These are phyloP conservation scores for Skeletonema marinoi DNA, from an alignment of 108 stramenopile species.

Conservation along the genomic window DNA sequence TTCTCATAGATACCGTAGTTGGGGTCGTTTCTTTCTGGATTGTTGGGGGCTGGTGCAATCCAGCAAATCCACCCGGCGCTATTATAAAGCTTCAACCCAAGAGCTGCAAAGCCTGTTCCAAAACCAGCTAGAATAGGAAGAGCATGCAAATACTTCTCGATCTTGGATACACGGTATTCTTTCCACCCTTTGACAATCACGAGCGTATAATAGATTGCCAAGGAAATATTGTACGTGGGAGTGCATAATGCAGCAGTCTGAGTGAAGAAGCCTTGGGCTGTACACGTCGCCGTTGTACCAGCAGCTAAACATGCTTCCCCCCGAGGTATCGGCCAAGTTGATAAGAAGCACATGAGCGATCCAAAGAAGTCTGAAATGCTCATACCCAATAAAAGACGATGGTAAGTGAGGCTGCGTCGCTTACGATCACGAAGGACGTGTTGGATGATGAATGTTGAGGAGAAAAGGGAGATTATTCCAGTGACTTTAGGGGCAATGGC, in stretches of 20 bases:
- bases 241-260: constrained; percentile 9
- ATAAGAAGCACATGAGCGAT: too few relatives aligned
- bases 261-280: constrained; percentile 1
- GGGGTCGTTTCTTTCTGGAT: background rate
- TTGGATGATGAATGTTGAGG: constrained; percentile 7
- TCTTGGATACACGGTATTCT: background rate
- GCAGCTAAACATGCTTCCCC: too few relatives aligned
- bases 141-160: constrained; percentile 12
- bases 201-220: constrained; percentile 33
- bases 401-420: constrained; percentile 5
- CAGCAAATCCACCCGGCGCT: background rate
- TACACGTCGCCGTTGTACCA: too few relatives aligned
- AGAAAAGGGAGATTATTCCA: background rate
- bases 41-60: background rate
- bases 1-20: background rate
- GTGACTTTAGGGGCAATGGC: background rate
- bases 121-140: background rate
- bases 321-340: too few relatives aligned
- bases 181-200: constrained; percentile 21
- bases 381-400: background rate
- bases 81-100: background rate
- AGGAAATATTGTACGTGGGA: constrained; percentile 19
- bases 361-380: too few relatives aligned
- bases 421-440: background rate
- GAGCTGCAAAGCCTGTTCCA: constrained; percentile 14